Conservation (phyloP, 2,329 filamentous ascomycete species). For the Diaporthe ilicicola region DNA sequence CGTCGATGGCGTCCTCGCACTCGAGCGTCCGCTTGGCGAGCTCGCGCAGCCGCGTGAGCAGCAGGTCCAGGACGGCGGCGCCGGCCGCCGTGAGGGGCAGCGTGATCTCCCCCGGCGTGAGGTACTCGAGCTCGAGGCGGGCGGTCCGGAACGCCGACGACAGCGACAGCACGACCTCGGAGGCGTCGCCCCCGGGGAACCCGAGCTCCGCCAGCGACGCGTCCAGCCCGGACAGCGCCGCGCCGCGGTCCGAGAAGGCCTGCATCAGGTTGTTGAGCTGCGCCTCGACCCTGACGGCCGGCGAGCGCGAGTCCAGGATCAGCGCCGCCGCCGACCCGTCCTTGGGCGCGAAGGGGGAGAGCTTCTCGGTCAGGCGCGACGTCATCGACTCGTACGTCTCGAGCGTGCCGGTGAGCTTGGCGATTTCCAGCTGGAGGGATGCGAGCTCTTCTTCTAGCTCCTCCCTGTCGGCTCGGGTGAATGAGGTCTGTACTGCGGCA, state of each 20-base stretch:
- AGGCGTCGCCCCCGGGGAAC: constrained; percentile 56
- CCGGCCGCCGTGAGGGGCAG: constrained; percentile 62
- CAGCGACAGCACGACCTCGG: constrained; percentile 59
- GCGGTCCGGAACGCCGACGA: constrained; percentile 61
- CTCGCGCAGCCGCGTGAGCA: constrained; percentile 59
- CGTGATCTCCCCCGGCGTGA: constrained; percentile 65
- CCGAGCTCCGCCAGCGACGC: constrained; percentile 57
- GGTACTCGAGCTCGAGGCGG: constrained; percentile 68
- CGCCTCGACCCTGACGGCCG: constrained; percentile 48
- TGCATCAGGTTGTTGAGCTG: constrained; percentile 54
- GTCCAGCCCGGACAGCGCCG: constrained; percentile 55
- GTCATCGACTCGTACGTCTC: constrained; percentile 56
- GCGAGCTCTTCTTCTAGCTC: constrained; percentile 56
- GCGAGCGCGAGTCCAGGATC: constrained; percentile 31
- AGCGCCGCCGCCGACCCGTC: constrained; percentile 28
- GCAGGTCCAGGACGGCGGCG: constrained; percentile 63
- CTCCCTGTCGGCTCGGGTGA: constrained; percentile 54
- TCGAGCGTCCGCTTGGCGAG: constrained; percentile 57
- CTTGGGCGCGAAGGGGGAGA: constrained; percentile 43
- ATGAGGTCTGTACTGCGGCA: constrained; percentile 49
- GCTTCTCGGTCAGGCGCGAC: constrained; percentile 46
- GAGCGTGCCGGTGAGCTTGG: constrained; percentile 56
- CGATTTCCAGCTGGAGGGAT: constrained; percentile 57
- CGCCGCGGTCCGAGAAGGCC: constrained; percentile 57
- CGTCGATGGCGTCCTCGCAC: constrained; percentile 63